Conservation (phyloP, 176 grass and related monocot genomes). For the Musa itinerans region DNA sequence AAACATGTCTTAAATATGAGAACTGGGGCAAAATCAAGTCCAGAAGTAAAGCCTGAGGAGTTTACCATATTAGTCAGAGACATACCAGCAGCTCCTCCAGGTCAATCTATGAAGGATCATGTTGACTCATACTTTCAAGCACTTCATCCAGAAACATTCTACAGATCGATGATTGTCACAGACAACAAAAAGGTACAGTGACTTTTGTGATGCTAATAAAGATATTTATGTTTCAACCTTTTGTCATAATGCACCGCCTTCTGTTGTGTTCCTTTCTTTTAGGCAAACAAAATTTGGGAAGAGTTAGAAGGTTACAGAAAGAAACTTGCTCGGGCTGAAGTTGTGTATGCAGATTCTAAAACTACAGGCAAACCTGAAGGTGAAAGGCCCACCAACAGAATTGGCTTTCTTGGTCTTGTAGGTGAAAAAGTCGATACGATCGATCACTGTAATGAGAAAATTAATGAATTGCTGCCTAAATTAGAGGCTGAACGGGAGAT, state of each 20-base stretch:
- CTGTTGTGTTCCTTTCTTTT: background rate
- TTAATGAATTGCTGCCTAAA: constrained; percentile 74
- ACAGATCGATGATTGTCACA: constrained; percentile 70
- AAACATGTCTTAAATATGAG: constrained; percentile 70
- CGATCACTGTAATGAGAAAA: constrained; percentile 60
- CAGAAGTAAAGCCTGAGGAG: constrained; percentile 63
- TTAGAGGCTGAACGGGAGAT: constrained; percentile 68
- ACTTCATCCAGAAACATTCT: constrained; percentile 79
- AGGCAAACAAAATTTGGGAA: constrained; percentile 82
- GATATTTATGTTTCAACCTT: background rate
- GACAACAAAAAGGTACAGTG: constrained; percentile 49
- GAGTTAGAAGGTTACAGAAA: constrained; percentile 65
- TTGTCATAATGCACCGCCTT: background rate
- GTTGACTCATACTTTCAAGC: constrained; percentile 73
- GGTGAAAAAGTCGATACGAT: constrained; percentile 52
- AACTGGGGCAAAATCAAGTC: constrained; percentile 45
- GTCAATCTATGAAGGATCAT: constrained; percentile 62
- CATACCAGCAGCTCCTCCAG: constrained; percentile 31
- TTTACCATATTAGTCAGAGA: constrained; percentile 72
- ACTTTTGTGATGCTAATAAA: background rate
- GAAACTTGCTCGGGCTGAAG: constrained; percentile 63
- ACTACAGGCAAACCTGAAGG: constrained; percentile 47
- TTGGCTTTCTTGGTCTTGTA: constrained; percentile 70
- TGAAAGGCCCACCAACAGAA: constrained; percentile 47
- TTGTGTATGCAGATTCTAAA: constrained; percentile 58